Evolutionary conservation across 371 early-diverging fungal species (phyloP).

Genomic region (Mucor plumbeus): DNA sequence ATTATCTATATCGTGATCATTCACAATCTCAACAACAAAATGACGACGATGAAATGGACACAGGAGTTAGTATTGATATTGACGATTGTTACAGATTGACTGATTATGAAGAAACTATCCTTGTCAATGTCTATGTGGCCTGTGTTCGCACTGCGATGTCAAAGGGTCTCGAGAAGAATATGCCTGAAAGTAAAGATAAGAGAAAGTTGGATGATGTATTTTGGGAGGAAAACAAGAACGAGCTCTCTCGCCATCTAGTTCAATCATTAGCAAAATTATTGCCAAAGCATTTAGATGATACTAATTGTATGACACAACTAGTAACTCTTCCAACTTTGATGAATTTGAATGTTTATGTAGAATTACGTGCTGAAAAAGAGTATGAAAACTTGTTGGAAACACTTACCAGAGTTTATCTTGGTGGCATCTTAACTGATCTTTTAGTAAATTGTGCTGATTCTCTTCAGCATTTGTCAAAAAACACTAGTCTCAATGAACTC

Average conservation of each 20-base stretch:
- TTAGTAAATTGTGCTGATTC: slow-evolving; percentile 43
- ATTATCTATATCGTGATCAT: slow-evolving; percentile 66
- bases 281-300: slow-evolving; percentile 68
- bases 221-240: slow-evolving; percentile 39
- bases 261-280: slow-evolving; percentile 65
- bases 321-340: slow-evolving; percentile 61
- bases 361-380: slow-evolving; percentile 66
- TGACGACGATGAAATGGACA: slow-evolving; percentile 21
- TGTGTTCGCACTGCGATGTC: slow-evolving; percentile 48
- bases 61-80: slow-evolving; percentile 11
- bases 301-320: slow-evolving; percentile 55
- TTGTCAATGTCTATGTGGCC: slow-evolving; percentile 59
- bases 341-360: slow-evolving; percentile 67
- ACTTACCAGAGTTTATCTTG: slow-evolving; percentile 58
- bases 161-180: slow-evolving; percentile 35
- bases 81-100: slow-evolving; percentile 57
- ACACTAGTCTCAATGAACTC: slow-evolving; percentile 40
- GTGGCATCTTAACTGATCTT: slow-evolving; percentile 49
- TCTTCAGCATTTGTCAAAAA: slow-evolving; percentile 49
- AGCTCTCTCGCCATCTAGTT: slow-evolving; percentile 63
- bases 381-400: slow-evolving; percentile 69
- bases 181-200: slow-evolving; percentile 25
- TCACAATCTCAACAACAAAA: slow-evolving; percentile 32
- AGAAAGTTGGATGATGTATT: slow-evolving; percentile 28
- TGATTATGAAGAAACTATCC: slow-evolving; percentile 67